Percentiles rank a stretch among this genome's conserved stretches.
phyloP scores from a whole-genome alignment of 176 grass and related monocot genomes.

The Hordeum marinum region DNA sequence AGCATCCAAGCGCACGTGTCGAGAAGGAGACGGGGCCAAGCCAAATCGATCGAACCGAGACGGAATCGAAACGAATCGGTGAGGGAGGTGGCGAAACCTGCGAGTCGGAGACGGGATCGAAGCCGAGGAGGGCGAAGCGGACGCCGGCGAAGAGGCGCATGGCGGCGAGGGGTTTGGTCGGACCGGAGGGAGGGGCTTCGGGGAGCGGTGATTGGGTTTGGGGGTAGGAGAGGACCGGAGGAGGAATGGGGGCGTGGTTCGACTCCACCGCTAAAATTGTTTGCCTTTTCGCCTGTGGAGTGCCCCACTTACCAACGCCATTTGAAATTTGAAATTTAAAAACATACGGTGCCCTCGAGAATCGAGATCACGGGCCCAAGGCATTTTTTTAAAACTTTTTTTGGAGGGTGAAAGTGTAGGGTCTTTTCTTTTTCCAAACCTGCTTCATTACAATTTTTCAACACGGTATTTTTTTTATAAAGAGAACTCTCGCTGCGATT shows the following conservation, averaged over 20 bases:
- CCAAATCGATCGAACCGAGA: not conserved
- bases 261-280: not conserved
- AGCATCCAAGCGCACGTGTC: not conserved
- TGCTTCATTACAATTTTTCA: too few species aligned
- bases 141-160: conserved; percentile 59
- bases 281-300: not conserved
- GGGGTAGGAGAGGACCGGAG: too few species aligned
- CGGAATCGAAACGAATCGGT: not conserved
- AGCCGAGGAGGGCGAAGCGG: conserved; percentile 78
- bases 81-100: conserved; percentile 29
- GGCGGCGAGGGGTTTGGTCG: not conserved
- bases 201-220: not conserved
- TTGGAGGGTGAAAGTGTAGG: too few species aligned
- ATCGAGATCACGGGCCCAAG: too few species aligned
- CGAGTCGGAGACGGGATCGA: conserved; percentile 62
- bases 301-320: not conserved
- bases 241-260: not conserved
- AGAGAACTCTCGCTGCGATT: too few species aligned
- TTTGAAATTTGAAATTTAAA: not conserved
- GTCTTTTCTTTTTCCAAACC: too few species aligned
- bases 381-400: too few species aligned
- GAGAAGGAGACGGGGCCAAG: not conserved
- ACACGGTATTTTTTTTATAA: too few species aligned
- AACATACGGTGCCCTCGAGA: too few species aligned
- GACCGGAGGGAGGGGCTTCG: not conserved